Evolutionary conservation across 1,139 yeast species (phyloP).

Genomic region (Zygosaccharomyces pseudobailii): DNA sequence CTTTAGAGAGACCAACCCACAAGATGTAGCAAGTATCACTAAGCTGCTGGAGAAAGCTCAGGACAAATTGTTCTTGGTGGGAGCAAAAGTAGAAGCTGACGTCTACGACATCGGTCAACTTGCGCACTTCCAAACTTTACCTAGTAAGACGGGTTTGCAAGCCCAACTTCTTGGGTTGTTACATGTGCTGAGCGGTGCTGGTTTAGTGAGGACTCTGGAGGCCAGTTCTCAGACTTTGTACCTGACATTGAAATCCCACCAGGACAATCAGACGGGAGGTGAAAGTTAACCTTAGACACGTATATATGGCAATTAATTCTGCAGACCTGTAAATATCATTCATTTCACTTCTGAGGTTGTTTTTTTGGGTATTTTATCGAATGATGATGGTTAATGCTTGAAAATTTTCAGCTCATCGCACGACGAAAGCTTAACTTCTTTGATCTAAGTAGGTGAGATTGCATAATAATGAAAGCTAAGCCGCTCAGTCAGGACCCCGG

Average conservation of each 20-base stretch:
- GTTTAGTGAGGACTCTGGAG: slow-evolving; percentile 77
- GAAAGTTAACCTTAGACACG: slow-evolving; percentile 7
- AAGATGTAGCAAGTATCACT: slow-evolving; percentile 54
- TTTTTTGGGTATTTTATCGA: background rate
- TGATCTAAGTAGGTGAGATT: slow-evolving; percentile 4
- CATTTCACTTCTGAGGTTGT: background rate
- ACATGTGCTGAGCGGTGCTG: slow-evolving; percentile 82
- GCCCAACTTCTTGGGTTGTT: slow-evolving; percentile 82
- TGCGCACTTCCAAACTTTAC: slow-evolving; percentile 64
- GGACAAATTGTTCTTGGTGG: slow-evolving; percentile 74
- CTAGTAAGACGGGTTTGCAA: slow-evolving; percentile 65
- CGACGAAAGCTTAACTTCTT: slow-evolving; percentile 24
- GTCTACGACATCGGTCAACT: slow-evolving; percentile 52
- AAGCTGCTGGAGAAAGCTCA: slow-evolving; percentile 56
- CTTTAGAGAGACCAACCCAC: slow-evolving; percentile 67
- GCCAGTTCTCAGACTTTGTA: slow-evolving; percentile 61
- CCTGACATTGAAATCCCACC: slow-evolving; percentile 63
- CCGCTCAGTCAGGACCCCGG: slow-evolving; percentile 27
- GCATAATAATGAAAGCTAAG: slow-evolving; percentile 21
- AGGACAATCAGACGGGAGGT: slow-evolving; percentile 24
- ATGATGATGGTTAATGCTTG: background rate
- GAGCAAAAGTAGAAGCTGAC: slow-evolving; percentile 71
- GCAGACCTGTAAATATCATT: slow-evolving; percentile 2
- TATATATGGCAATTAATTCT: slow-evolving; percentile 2
- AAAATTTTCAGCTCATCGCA: slow-evolving; percentile 17